Evolutionary conservation across 1,139 yeast species (phyloP).

Genomic region (Yamadazyma blattariae): DNA sequence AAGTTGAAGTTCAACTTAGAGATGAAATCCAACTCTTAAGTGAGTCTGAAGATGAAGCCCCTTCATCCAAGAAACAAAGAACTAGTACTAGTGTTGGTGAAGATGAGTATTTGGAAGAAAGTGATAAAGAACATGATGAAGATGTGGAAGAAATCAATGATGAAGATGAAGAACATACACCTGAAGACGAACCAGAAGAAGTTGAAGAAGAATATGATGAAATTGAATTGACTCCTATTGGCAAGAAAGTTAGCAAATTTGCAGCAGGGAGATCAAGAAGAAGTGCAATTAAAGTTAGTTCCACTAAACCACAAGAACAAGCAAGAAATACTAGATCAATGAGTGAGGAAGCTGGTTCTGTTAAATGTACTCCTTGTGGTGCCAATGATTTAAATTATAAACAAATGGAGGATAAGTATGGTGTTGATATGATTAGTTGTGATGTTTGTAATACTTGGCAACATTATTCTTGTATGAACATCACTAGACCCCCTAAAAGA

Average conservation of each 20-base stretch:
- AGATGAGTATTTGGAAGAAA: background rate
- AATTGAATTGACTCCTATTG: background rate
- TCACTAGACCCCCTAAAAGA: slow-evolving; percentile 26
- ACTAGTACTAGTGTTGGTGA: background rate
- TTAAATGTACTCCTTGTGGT: slow-evolving; percentile 65
- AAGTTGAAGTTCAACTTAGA: slow-evolving; percentile 8
- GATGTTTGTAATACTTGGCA: slow-evolving; percentile 84
- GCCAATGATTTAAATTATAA: slow-evolving; percentile 61
- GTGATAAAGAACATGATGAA: slow-evolving; percentile 12
- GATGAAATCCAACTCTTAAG: slow-evolving; percentile 6
- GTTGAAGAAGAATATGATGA: too few species aligned
- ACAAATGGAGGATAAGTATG: slow-evolving; percentile 56
- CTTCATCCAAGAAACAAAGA: background rate
- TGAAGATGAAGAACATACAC: background rate
- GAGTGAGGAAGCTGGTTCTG: slow-evolving; percentile 16
- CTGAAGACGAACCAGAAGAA: background rate
- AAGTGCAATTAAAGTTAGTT: background rate
- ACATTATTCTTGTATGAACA: slow-evolving; percentile 64
- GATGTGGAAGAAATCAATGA: slow-evolving; percentile 1
- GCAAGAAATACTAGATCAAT: background rate
- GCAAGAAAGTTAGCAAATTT: background rate
- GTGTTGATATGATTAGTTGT: slow-evolving; percentile 74
- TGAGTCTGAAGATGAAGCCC: slow-evolving; percentile 9
- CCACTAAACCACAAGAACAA: background rate
- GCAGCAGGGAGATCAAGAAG: background rate